Evolutionary conservation across 2,329 filamentous ascomycete genomes (phyloP).

Genomic region (Cordyceps tenuipes): DNA sequence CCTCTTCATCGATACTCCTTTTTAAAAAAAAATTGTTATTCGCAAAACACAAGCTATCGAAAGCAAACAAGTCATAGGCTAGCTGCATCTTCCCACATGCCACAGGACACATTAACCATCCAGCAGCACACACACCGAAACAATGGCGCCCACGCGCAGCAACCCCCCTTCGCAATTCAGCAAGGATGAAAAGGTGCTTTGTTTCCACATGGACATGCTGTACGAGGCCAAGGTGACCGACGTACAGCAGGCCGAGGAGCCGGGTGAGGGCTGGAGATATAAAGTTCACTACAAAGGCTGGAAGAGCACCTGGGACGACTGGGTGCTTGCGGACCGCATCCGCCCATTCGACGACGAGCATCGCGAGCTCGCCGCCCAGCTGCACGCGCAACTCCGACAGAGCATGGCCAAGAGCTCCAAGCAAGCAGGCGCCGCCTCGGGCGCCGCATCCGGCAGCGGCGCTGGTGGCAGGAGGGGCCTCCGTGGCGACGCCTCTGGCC

Average conservation of each 20-base stretch:
- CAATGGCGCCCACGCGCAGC: slow-evolving; percentile 35
- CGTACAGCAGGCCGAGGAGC: slow-evolving; percentile 60
- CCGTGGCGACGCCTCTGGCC: slow-evolving; percentile 32
- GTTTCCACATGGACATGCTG: slow-evolving; percentile 93
- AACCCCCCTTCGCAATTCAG: slow-evolving; percentile 39
- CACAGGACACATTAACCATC: background rate
- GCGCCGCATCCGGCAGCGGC: slow-evolving; percentile 13
- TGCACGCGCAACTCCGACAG: slow-evolving; percentile 59
- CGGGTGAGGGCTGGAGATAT: slow-evolving; percentile 66
- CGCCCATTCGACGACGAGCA: slow-evolving; percentile 94
- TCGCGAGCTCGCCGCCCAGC: slow-evolving; percentile 72
- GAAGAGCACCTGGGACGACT: slow-evolving; percentile 99
- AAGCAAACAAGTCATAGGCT: background rate
- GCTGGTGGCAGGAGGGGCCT: slow-evolving; percentile 6
- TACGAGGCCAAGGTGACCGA: slow-evolving; percentile 97
- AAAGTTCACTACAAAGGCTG: slow-evolving; percentile 98
- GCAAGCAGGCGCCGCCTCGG: slow-evolving; percentile 25
- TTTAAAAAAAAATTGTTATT: background rate
- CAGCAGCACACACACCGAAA: background rate
- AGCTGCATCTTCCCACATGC: background rate
- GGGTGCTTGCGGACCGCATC: slow-evolving; percentile 88
- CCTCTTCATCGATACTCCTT: background rate
- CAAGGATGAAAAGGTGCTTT: slow-evolving; percentile 91
- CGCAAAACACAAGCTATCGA: background rate
- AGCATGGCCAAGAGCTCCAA: slow-evolving; percentile 45